Base-by-base conservation (phyloP, 2,329 filamentous ascomycete species). In the Fusarium verticillioides region DNA sequence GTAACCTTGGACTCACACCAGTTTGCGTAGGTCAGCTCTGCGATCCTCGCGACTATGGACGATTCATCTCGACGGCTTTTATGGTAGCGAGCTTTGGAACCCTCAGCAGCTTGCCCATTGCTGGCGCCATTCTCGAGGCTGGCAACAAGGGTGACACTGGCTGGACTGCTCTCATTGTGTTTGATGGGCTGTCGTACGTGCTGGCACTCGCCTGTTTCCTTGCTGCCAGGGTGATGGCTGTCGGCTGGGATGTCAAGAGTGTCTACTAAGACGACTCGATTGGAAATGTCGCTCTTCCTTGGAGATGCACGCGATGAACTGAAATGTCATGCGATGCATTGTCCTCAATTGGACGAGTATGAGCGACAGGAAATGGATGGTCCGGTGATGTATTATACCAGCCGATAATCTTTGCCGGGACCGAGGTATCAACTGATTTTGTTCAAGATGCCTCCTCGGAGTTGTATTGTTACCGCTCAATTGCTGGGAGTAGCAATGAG, bases 21-120 rank as follows among this genome's bases (percentile, higher is more conserved):
- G 93, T 96, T 1, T 96, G 94, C 75, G 87, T 97, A 2, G 93
- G 93, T 3, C 93, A 96, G 82, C 86, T 96, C 19, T 97, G 94
- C 79, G 89, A 91, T 39, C 92, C 93, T 7, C 87, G 91, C 60
- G 87, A 94, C 56, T 96, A 95, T 75, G 94, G 93, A 2, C 85
- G 92, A 23, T 94, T 93, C 78, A 94, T 92, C 77, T 91, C 93
- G 3, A 94, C 92, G 0, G 91, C 91, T 62, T 94, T 94, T 79
- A 94, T 93, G 60, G 85, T 95, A 44, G 93, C 94, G 26, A 92
- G 90, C 70, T 92, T 96, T 75, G 93, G 92, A 69, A 91, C 86
- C 2, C 79, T 87, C 7, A 85, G 81, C 60, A 86, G 85, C 58
- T 77, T 86, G 3, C 81, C 87, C 32, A 82, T 87, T 18, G 85